These are phyloP conservation scores for Salisapilia sapeloensis DNA, from an alignment of 352 stramenopile genomes.

Conservation along the genomic window DNA sequence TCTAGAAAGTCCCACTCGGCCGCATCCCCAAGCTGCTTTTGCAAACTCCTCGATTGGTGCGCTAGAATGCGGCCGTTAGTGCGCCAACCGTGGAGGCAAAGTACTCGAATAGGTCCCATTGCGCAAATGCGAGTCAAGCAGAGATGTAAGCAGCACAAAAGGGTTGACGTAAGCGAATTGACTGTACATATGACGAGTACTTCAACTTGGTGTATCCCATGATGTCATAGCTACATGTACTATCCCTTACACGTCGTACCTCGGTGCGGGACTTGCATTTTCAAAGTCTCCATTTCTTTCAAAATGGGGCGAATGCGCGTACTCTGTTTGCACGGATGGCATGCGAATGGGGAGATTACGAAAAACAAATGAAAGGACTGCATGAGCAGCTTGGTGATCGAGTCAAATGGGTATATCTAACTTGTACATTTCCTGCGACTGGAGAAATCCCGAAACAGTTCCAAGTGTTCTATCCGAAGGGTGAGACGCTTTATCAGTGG, in stretches of 20 bases:
- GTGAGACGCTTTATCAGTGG: conserved; percentile 9
- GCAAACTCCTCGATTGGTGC: conserved; percentile 36
- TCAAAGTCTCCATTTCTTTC: too few species aligned
- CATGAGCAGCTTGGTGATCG: conserved; percentile 31
- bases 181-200: too few species aligned
- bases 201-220: too few species aligned
- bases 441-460: conserved; percentile 9
- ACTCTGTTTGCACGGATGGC: conserved; percentile 57
- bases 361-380: conserved; percentile 36
- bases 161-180: too few species aligned
- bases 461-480: conserved; percentile 32
- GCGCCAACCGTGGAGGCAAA: conserved; percentile 59
- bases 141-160: too few species aligned
- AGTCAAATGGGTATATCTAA: conserved; percentile 54
- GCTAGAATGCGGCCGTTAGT: conserved; percentile 61
- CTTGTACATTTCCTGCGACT: conserved; percentile 21
- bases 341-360: conserved; percentile 61
- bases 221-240: too few species aligned
- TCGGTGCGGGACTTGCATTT: too few species aligned
- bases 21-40: conserved; percentile 27
- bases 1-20: conserved; percentile 63
- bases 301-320: too few species aligned
- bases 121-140: too few species aligned
- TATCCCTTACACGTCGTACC: too few species aligned
- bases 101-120: too few species aligned